Evolutionary conservation across 441 rosid genomes (phyloP).

Genomic region (Breynia disticha): DNA sequence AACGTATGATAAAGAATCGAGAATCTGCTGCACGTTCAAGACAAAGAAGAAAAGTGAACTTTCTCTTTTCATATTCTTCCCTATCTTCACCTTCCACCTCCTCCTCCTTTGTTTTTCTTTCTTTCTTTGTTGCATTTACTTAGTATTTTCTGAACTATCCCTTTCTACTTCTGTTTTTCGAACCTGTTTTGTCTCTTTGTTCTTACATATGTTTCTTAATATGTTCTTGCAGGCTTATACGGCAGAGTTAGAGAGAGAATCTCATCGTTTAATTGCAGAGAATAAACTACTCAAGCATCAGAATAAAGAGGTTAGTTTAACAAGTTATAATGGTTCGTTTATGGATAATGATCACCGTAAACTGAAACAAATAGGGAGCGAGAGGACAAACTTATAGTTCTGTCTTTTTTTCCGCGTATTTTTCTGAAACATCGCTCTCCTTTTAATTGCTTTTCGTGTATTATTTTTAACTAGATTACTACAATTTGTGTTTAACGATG

Average conservation of each 20-base stretch:
- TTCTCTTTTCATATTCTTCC: slow-evolving; percentile 4
- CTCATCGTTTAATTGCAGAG: slow-evolving; percentile 24
- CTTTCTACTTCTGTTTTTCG: background rate
- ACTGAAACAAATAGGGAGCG: too few species aligned
- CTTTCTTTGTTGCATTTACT: background rate
- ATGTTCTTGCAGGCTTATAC: slow-evolving; percentile 36
- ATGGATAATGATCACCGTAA: too few species aligned
- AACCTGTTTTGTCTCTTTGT: background rate
- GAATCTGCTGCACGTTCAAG: slow-evolving; percentile 80
- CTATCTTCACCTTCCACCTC: too few species aligned
- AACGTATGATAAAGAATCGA: slow-evolving; percentile 68
- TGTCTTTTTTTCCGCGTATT: too few species aligned
- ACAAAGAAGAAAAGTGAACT: slow-evolving; percentile 59
- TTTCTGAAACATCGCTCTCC: too few species aligned
- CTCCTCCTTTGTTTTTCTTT: too few species aligned
- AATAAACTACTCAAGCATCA: slow-evolving; percentile 39
- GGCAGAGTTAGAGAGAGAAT: slow-evolving; percentile 26
- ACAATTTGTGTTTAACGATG: background rate
- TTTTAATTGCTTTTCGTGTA: background rate
- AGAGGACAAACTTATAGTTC: too few species aligned
- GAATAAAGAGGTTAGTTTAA: slow-evolving; percentile 27
- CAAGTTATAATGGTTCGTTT: background rate
- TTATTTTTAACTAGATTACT: background rate
- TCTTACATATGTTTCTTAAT: background rate
- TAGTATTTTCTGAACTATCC: background rate